Evolutionary conservation across 2,329 filamentous ascomycete species (phyloP).

Genomic region (Pseudomassariella vexata): DNA sequence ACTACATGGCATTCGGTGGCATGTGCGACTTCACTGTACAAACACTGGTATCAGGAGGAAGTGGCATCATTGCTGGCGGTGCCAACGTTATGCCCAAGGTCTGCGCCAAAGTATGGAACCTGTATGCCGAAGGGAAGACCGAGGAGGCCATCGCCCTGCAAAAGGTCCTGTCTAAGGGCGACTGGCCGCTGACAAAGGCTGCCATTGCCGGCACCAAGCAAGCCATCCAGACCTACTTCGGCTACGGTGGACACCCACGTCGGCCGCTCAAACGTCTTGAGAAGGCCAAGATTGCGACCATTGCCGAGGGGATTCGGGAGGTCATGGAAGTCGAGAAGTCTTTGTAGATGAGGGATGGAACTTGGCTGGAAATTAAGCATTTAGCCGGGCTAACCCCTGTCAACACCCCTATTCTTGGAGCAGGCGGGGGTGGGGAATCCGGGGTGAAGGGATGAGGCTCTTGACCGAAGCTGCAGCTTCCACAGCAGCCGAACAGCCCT

Average conservation of each 20-base stretch:
- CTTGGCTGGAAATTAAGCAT: not conserved
- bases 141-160: slow-evolving; percentile 73
- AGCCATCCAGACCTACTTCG: slow-evolving; percentile 73
- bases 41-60: slow-evolving; percentile 72
- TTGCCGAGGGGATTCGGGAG: slow-evolving; percentile 53
- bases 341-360: slow-evolving; percentile 24
- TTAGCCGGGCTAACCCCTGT: slow-evolving; percentile 19
- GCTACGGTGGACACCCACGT: slow-evolving; percentile 74
- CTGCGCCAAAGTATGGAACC: slow-evolving; percentile 72
- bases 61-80: slow-evolving; percentile 78
- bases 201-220: slow-evolving; percentile 84
- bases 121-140: slow-evolving; percentile 66
- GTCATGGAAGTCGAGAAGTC: slow-evolving; percentile 61
- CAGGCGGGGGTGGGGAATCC: slow-evolving; percentile 17
- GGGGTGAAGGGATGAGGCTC: slow-evolving; percentile 19
- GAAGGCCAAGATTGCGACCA: slow-evolving; percentile 44
- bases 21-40: slow-evolving; percentile 85
- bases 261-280: slow-evolving; percentile 64
- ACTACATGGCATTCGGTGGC: slow-evolving; percentile 82
- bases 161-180: slow-evolving; percentile 69
- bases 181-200: slow-evolving; percentile 78
- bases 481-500: slow-evolving; percentile 2
- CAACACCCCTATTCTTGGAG: slow-evolving; percentile 12
- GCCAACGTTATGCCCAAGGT: slow-evolving; percentile 83
- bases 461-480: slow-evolving; percentile 8